These are phyloP conservation scores for Fusarium sp. DNA, from an alignment of 2,329 filamentous ascomycete genomes.

Conservation along the genomic window DNA sequence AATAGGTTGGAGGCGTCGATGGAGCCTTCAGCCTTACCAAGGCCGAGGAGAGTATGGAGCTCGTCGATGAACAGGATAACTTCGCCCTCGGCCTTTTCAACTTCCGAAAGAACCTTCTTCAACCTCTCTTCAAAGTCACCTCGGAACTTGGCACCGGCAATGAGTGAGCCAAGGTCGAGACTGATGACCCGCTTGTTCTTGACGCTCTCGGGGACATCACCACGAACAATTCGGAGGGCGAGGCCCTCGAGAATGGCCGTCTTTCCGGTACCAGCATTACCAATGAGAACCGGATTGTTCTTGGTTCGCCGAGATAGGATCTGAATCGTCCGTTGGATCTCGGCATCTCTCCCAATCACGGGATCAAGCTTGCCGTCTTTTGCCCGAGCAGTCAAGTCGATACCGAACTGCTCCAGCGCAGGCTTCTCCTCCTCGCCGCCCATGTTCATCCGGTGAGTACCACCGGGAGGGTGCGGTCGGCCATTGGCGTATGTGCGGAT, in stretches of 20 bases:
- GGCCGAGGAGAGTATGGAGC: slow-evolving; percentile 87
- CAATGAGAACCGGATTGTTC: slow-evolving; percentile 96
- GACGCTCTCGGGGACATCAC: slow-evolving; percentile 95
- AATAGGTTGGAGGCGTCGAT: slow-evolving; percentile 96
- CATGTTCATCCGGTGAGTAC: slow-evolving; percentile 94
- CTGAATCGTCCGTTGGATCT: slow-evolving; percentile 95
- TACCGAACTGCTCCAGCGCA: slow-evolving; percentile 89
- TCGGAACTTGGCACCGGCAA: slow-evolving; percentile 94
- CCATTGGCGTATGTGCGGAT: slow-evolving; percentile 74
- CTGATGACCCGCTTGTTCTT: slow-evolving; percentile 93
- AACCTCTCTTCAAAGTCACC: slow-evolving; percentile 96
- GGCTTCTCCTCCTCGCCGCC: slow-evolving; percentile 81
- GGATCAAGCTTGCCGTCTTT: slow-evolving; percentile 93
- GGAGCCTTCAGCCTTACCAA: slow-evolving; percentile 95
- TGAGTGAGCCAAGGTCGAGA: slow-evolving; percentile 89
- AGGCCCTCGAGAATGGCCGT: slow-evolving; percentile 93
- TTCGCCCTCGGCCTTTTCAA: slow-evolving; percentile 87
- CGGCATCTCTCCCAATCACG: slow-evolving; percentile 90
- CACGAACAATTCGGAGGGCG: slow-evolving; percentile 87
- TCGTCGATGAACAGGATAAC: slow-evolving; percentile 97
- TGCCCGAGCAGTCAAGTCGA: slow-evolving; percentile 88
- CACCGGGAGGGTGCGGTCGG: slow-evolving; percentile 87
- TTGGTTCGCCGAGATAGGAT: slow-evolving; percentile 93
- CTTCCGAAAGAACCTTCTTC: slow-evolving; percentile 91
- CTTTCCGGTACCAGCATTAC: slow-evolving; percentile 90